These are phyloP conservation scores for Trametes maxima DNA, from an alignment of 768 basidiomycete genomes.

Conservation along the genomic window DNA sequence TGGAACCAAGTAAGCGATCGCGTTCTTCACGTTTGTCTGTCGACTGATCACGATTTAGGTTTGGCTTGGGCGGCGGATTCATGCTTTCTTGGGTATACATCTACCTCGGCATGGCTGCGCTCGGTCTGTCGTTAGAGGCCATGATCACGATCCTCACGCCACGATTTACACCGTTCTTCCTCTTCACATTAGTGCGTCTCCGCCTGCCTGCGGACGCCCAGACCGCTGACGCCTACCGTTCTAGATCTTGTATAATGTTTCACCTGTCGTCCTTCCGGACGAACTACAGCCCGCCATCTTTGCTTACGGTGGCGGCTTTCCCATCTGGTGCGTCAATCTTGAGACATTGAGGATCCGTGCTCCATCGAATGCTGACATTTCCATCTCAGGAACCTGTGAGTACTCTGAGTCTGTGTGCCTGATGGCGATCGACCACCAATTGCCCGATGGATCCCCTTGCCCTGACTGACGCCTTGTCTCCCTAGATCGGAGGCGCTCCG, in stretches of 20 bases:
- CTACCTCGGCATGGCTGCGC: constrained; percentile 37
- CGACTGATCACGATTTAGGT: constrained; percentile 7
- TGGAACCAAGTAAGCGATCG: constrained; percentile 35
- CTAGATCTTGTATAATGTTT: constrained; percentile 37
- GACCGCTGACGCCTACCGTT: not conserved
- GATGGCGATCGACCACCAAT: not conserved
- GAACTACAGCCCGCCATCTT: constrained; percentile 35
- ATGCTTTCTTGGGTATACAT: constrained; percentile 35
- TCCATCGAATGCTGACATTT: not conserved
- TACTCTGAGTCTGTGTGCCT: not conserved
- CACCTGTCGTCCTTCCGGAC: constrained; percentile 33
- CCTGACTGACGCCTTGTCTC: not conserved
- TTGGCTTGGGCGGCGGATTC: constrained; percentile 30
- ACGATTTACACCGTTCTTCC: constrained; percentile 38
- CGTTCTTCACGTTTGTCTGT: not conserved
- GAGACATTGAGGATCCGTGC: not conserved
- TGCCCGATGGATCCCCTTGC: not conserved
- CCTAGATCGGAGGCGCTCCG: constrained; percentile 34
- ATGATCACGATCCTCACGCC: constrained; percentile 38
- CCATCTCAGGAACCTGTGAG: constrained; percentile 25
- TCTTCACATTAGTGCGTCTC: constrained; percentile 34
- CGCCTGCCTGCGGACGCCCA: not conserved
- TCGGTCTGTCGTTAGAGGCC: constrained; percentile 38
- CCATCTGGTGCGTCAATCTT: constrained; percentile 31
- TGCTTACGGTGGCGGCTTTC: constrained; percentile 37